phyloP scores from a whole-genome alignment of 2,329 filamentous ascomycete species.

The Thermoascus crustaceus region DNA sequence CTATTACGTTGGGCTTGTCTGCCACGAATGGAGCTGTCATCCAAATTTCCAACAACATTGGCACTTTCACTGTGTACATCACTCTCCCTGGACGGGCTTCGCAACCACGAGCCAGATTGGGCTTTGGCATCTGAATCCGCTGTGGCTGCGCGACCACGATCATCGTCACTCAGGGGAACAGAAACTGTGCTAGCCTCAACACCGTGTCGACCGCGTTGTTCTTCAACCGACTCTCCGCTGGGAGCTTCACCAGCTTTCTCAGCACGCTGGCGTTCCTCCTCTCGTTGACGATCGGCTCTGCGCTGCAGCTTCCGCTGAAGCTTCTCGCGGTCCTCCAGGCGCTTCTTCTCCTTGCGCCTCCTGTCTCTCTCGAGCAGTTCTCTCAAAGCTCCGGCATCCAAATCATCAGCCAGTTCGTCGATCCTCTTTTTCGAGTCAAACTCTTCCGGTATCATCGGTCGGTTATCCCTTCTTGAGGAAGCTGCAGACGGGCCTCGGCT shows the following conservation, averaged over 20 bases:
- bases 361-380: constrained; percentile 86
- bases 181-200: constrained; percentile 9
- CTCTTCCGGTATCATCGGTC: constrained; percentile 54
- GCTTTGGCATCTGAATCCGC: constrained; percentile 6
- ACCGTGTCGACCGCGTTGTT: constrained; percentile 8
- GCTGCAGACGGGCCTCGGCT: constrained; percentile 41
- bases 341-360: constrained; percentile 68
- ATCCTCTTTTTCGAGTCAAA: constrained; percentile 55
- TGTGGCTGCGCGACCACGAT: constrained; percentile 5
- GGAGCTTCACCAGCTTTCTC: constrained; percentile 4
- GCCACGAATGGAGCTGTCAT: constrained; percentile 26
- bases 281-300: constrained; percentile 48
- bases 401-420: constrained; percentile 67
- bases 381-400: constrained; percentile 75
- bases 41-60: constrained; percentile 25
- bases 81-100: constrained; percentile 23
- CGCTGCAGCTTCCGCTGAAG: constrained; percentile 41
- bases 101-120: constrained; percentile 24
- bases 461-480: constrained; percentile 45
- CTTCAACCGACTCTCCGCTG: constrained; percentile 7
- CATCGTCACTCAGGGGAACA: constrained; percentile 3
- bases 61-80: constrained; percentile 18
- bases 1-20: constrained; percentile 20
- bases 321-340: constrained; percentile 58
- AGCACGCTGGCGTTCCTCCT: constrained; percentile 42